A percentile compares a stretch with the other conserved stretches of the same genome.
Evolutionary conservation across 192 early-diverging fungal genomes (phyloP).

Genomic region (Coemansia sp.): DNA sequence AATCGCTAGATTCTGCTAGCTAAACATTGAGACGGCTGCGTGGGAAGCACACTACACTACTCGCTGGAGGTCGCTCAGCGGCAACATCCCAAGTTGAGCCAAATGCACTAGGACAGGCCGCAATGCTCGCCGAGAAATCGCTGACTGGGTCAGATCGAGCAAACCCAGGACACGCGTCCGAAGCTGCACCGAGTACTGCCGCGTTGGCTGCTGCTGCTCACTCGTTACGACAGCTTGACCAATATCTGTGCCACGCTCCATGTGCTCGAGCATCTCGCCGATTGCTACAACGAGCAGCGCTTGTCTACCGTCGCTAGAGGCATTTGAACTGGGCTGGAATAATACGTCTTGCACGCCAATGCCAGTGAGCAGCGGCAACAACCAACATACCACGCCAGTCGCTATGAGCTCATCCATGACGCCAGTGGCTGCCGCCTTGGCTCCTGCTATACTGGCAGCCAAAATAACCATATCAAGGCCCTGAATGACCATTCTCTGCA

Average conservation of each 20-base stretch:
- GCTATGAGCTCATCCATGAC: slow-evolving; percentile 1
- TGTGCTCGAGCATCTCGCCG: slow-evolving; percentile 23
- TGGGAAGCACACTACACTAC: slow-evolving; percentile 14
- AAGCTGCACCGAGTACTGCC: slow-evolving; percentile 31
- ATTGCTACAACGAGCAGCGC: background rate
- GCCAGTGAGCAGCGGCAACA: slow-evolving; percentile 37
- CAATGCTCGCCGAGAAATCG: slow-evolving; percentile 5
- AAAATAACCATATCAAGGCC: slow-evolving; percentile 40
- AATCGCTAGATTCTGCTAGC: background rate
- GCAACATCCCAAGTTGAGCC: slow-evolving; percentile 32
- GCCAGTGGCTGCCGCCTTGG: slow-evolving; percentile 3
- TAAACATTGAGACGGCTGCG: background rate
- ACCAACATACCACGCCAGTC: slow-evolving; percentile 20
- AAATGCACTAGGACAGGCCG: slow-evolving; percentile 20
- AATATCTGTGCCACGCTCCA: slow-evolving; percentile 5
- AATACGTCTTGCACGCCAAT: background rate
- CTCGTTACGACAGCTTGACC: background rate
- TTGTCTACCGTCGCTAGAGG: background rate
- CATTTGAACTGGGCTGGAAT: background rate
- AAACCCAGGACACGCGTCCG: slow-evolving; percentile 28
- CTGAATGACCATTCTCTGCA: slow-evolving; percentile 18
- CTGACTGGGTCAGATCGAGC: slow-evolving; percentile 19
- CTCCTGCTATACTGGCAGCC: slow-evolving; percentile 19
- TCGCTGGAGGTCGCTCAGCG: slow-evolving; percentile 28
- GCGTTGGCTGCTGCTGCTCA: slow-evolving; percentile 10